phyloP scores from a whole-genome alignment of 257 asterid genomes.

The Verbena officinalis region DNA sequence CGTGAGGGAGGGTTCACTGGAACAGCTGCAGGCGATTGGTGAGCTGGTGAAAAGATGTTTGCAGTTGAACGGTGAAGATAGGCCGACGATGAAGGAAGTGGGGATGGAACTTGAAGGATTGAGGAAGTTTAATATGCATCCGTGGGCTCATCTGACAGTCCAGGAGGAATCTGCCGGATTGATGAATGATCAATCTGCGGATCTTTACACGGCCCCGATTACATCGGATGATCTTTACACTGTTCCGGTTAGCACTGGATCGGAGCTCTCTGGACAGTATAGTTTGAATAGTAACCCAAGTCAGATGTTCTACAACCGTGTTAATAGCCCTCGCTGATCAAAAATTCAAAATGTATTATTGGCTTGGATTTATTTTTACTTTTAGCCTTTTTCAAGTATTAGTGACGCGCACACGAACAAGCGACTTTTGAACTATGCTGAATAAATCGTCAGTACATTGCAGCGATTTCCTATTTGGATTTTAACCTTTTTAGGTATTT shows the following conservation, averaged over 20 bases:
- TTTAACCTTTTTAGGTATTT: neutral
- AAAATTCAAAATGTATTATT: too few relatives aligned
- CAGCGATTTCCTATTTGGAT: too few relatives aligned
- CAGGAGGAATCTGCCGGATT: conserved; percentile 36
- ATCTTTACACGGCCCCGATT: conserved; percentile 41
- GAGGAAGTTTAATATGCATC: conserved; percentile 53
- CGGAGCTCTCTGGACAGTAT: conserved; percentile 36
- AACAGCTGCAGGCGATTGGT: conserved; percentile 54
- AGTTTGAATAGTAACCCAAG: conserved; percentile 36
- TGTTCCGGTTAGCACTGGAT: conserved; percentile 34
- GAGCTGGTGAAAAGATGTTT: conserved; percentile 58
- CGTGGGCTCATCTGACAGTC: conserved; percentile 43
- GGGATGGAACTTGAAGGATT: conserved; percentile 67
- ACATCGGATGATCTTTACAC: conserved; percentile 45
- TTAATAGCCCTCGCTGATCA: conserved; percentile 45
- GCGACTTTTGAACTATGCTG: neutral
- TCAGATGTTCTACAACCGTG: conserved; percentile 33
- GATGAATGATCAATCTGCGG: conserved; percentile 32
- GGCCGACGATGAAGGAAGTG: conserved; percentile 86
- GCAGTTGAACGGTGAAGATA: conserved; percentile 47
- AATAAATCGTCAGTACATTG: neutral
- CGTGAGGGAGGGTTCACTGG: conserved; percentile 59
- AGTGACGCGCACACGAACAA: neutral
- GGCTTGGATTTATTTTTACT: too few relatives aligned
- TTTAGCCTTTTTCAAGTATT: neutral